Conservation (phyloP, 257 asterid genomes). For the Oldenlandia corymbosa region DNA sequence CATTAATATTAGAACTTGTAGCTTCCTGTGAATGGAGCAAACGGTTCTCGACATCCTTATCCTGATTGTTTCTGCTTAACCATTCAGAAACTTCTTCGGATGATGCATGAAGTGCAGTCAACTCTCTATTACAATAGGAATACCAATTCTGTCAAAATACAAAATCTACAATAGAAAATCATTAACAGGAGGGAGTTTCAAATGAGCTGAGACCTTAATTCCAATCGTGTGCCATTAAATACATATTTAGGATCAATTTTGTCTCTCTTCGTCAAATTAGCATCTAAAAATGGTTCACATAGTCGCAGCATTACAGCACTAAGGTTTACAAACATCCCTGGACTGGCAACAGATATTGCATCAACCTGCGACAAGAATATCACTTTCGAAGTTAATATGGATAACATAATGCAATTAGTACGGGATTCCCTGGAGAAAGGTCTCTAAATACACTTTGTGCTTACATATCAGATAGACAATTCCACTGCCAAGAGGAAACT, state of each 20-base stretch:
- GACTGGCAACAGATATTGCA: conserved; percentile 87
- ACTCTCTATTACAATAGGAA: conserved; percentile 44
- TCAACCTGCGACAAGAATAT: conserved; percentile 57
- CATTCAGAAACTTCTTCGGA: conserved; percentile 91
- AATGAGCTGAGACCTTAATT: conserved; percentile 51
- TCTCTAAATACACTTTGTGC: neutral
- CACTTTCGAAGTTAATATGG: conserved; percentile 8
- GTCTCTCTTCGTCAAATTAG: conserved; percentile 73
- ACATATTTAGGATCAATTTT: conserved; percentile 88
- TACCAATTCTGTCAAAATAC: conserved; percentile 1
- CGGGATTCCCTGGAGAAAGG: neutral
- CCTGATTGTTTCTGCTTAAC: conserved; percentile 39
- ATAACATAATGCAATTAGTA: conserved; percentile 5
- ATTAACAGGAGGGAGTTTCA: neutral
- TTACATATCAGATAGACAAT: neutral
- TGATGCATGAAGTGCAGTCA: conserved; percentile 96
- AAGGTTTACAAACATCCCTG: conserved; percentile 95
- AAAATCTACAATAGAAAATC: neutral
- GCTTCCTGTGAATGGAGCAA: conserved; percentile 68
- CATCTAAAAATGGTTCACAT: conserved; percentile 92
- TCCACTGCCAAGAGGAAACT: neutral
- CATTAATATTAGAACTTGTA: conserved; percentile 51
- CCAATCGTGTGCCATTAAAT: conserved; percentile 57
- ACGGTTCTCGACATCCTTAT: conserved; percentile 52
- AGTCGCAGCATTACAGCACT: conserved; percentile 90